phyloP scores from a whole-genome alignment of 164 flowering plant species.

The Amborella trichopoda region DNA sequence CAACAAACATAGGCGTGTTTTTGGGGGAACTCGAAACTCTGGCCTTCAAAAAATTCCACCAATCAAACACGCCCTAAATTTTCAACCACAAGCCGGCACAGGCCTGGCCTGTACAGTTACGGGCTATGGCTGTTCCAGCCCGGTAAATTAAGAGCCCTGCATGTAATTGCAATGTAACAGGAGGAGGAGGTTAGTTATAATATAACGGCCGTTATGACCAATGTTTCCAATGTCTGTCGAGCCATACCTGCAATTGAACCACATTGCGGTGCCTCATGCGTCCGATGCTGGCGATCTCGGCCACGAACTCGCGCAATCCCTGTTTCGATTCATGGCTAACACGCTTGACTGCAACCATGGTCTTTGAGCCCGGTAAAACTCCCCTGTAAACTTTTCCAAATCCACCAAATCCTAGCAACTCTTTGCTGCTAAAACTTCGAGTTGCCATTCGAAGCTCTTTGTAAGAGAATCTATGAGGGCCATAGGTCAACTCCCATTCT shows the following conservation, averaged over 20 bases:
- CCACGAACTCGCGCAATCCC: conserved; percentile 44
- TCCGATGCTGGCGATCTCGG: conserved; percentile 51
- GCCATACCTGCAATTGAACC: conserved; percentile 23
- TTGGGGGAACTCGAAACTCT: too few relatives aligned
- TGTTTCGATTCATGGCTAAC: conserved; percentile 47
- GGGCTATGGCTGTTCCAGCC: too few relatives aligned
- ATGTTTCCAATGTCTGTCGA: too few relatives aligned
- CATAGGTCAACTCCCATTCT: conserved; percentile 44
- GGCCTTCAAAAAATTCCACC: too few relatives aligned
- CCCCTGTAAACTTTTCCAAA: conserved; percentile 56
- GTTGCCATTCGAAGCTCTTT: conserved; percentile 43
- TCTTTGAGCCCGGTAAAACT: conserved; percentile 23
- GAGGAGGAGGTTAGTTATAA: too few relatives aligned
- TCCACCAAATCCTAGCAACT: conserved; percentile 47
- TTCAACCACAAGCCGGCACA: too few relatives aligned
- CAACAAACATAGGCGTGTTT: too few relatives aligned
- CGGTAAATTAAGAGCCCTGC: too few relatives aligned
- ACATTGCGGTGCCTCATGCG: conserved; percentile 55
- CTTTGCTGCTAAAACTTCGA: conserved; percentile 29
- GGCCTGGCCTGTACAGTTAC: too few relatives aligned
- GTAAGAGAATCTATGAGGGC: conserved; percentile 45
- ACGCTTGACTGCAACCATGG: conserved; percentile 45
- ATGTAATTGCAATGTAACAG: too few relatives aligned
- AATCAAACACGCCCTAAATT: too few relatives aligned
- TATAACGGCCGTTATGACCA: too few relatives aligned